Conservation (phyloP, 140 eudicot genomes). For the Bidens hawaiensis region DNA sequence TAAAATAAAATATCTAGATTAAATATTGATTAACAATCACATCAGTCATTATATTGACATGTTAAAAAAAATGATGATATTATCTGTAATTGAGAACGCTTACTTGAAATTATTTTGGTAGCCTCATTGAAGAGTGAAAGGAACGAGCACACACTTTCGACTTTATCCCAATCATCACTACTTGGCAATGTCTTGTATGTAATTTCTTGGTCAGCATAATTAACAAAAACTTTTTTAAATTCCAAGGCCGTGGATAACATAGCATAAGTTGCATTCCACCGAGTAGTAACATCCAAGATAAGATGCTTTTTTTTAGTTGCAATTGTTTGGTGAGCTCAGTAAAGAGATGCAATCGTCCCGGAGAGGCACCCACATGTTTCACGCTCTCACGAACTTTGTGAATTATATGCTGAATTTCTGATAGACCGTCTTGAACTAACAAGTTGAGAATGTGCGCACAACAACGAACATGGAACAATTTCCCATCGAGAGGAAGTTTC, state of each 20-base stretch:
- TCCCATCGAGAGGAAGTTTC: neutral
- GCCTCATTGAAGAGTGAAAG: neutral
- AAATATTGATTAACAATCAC: no score
- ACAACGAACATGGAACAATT: neutral
- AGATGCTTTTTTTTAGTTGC: neutral
- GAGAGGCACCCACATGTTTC: neutral
- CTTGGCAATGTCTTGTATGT: neutral
- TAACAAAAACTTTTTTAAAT: neutral
- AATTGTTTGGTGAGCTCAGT: neutral
- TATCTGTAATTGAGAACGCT: no score
- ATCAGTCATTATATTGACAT: no score
- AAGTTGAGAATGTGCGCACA: neutral
- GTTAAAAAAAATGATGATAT: no score
- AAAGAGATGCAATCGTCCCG: neutral
- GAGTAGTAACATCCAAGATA: no score
- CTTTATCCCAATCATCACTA: neutral
- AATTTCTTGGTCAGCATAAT: neutral
- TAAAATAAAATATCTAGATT: neutral
- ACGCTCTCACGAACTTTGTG: neutral
- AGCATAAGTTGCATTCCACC: no score
- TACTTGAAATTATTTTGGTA: slow-evolving; percentile 1
- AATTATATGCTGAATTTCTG: neutral
- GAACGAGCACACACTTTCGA: neutral
- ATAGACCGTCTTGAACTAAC: neutral
- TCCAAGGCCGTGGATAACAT: no score